Evolutionary conservation across 2,329 filamentous ascomycete genomes (phyloP).

Genomic region (Plectosphaerella plurivora): DNA sequence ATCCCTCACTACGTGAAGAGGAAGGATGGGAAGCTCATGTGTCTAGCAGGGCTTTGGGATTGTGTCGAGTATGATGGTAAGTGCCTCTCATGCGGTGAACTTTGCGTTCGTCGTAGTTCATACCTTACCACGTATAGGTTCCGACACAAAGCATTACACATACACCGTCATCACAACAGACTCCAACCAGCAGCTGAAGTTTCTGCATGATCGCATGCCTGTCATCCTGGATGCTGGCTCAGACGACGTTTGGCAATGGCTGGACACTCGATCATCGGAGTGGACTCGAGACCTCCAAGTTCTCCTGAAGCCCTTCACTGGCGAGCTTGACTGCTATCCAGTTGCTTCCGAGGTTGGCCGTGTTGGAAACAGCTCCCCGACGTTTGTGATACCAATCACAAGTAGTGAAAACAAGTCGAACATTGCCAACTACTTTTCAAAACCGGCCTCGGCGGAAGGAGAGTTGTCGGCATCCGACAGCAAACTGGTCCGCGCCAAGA

Average conservation of each 20-base stretch:
- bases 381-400: constrained; percentile 76
- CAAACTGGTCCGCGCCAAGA: not conserved
- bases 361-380: constrained; percentile 83
- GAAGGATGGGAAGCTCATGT: constrained; percentile 80
- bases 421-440: constrained; percentile 84
- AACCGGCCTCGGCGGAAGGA: constrained; percentile 35
- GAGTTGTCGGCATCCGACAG: constrained; percentile 9
- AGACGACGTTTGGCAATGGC: constrained; percentile 66
- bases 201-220: constrained; percentile 93
- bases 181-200: constrained; percentile 76
- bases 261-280: constrained; percentile 62
- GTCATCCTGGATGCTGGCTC: constrained; percentile 80
- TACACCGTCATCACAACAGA: constrained; percentile 93
- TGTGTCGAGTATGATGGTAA: constrained; percentile 73
- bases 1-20: constrained; percentile 80
- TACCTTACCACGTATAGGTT: constrained; percentile 28
- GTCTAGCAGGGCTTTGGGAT: constrained; percentile 89
- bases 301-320: constrained; percentile 73
- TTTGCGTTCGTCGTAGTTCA: not conserved
- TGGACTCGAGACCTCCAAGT: constrained; percentile 79
- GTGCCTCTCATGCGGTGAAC: not conserved
- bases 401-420: constrained; percentile 88
- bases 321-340: constrained; percentile 78
- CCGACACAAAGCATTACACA: constrained; percentile 70
- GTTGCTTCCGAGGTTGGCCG: constrained; percentile 90